Conservation (phyloP, 331 rosid genomes). For the Phaseolus coccineus region DNA sequence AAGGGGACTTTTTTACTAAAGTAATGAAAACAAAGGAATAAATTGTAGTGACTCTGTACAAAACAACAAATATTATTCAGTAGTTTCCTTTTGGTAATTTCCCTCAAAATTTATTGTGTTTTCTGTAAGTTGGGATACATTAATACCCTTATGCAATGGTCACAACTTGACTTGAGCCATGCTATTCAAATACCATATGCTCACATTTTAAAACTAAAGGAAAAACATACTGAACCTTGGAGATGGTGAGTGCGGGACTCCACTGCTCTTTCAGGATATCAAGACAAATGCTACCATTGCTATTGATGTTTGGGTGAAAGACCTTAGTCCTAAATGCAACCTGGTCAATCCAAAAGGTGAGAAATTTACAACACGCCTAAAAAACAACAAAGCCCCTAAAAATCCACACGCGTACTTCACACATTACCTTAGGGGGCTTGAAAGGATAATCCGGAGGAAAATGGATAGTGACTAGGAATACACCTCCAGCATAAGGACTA, state of each 20-base stretch:
- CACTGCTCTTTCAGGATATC: conserved; percentile 84
- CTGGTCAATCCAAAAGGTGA: conserved; percentile 35
- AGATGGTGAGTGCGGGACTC: conserved; percentile 86
- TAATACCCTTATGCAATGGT: background rate
- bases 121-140: background rate
- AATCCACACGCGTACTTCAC: background rate
- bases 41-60: background rate
- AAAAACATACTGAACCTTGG: conserved; percentile 54
- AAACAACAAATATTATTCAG: background rate
- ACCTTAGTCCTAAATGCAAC: conserved; percentile 86
- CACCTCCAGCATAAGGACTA: conserved; percentile 86
- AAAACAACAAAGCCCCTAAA: background rate
- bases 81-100: background rate
- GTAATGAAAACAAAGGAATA: background rate
- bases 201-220: background rate
- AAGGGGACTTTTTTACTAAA: background rate
- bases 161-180: background rate
- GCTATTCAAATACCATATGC: conserved; percentile 24
- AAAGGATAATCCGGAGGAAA: conserved; percentile 84
- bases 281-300: conserved; percentile 85
- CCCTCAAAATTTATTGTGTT: background rate
- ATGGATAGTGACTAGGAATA: conserved; percentile 72
- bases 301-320: conserved; percentile 79
- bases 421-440: conserved; percentile 79
- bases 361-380: background rate